Evolutionary conservation across 495 filamentous ascomycete genomes (phyloP).

Genomic region (Xylaria scruposa): DNA sequence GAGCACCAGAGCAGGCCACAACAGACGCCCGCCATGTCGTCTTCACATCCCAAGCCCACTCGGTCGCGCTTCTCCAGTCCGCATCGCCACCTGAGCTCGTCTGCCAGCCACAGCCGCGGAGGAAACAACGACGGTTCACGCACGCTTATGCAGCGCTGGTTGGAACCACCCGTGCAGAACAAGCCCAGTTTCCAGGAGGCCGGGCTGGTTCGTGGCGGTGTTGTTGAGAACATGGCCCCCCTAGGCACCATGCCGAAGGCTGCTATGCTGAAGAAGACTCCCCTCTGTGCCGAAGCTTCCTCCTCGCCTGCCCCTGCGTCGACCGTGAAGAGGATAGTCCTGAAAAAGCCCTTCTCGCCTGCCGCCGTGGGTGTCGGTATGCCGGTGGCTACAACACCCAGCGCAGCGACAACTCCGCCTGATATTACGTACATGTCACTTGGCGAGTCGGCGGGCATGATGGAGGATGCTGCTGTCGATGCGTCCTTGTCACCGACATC

Average conservation of each 20-base stretch:
- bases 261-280: conserved; percentile 50
- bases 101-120: conserved; percentile 41
- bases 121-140: conserved; percentile 40
- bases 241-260: conserved; percentile 67
- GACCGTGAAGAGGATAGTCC: conserved; percentile 47
- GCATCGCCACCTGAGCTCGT: conserved; percentile 43
- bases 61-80: conserved; percentile 65
- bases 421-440: conserved; percentile 17
- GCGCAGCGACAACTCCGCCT: conserved; percentile 22
- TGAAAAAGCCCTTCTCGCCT: conserved; percentile 42
- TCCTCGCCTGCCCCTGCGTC: conserved; percentile 35
- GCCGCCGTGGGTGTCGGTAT: conserved; percentile 29
- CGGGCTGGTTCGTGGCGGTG: conserved; percentile 65
- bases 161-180: conserved; percentile 70
- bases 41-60: conserved; percentile 47
- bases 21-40: conserved; percentile 38
- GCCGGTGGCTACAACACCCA: conserved; percentile 24
- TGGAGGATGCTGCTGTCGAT: conserved; percentile 18
- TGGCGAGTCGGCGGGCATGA: conserved; percentile 5
- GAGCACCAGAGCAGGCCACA: conserved; percentile 3
- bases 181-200: conserved; percentile 77
- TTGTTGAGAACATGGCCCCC: conserved; percentile 73
- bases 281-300: conserved; percentile 29
- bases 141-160: conserved; percentile 64
- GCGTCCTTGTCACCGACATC: conserved; percentile 33